phyloP scores from a whole-genome alignment of 1,284 basidiomycete genomes.

The Kwoniella shivajii region DNA sequence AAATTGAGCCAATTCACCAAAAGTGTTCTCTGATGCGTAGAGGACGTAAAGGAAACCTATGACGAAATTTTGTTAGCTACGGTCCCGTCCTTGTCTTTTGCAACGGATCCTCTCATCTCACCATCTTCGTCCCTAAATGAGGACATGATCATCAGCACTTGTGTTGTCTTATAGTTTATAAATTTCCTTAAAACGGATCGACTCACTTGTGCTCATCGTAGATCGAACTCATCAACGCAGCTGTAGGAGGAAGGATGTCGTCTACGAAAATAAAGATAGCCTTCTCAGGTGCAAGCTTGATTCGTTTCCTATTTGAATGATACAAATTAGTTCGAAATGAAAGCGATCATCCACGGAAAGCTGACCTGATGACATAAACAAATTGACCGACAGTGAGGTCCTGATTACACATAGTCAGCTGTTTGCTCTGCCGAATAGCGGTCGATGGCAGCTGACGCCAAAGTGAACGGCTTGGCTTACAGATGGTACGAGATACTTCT shows the following conservation, averaged over 20 bases:
- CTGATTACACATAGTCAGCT: constrained; percentile 54
- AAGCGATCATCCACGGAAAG: not conserved
- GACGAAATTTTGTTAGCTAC: constrained; percentile 10
- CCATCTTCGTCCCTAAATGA: constrained; percentile 87
- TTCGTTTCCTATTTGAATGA: constrained; percentile 71
- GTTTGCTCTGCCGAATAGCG: not conserved
- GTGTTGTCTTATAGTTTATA: too few relatives aligned
- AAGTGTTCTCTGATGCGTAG: constrained; percentile 97
- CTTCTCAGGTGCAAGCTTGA: constrained; percentile 99
- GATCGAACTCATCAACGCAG: constrained; percentile 97
- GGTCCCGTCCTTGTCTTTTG: not conserved
- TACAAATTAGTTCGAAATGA: not conserved
- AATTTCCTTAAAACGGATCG: not conserved
- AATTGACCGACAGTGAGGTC: constrained; percentile 98
- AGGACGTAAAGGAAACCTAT: constrained; percentile 85
- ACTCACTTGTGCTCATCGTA: constrained; percentile 99
- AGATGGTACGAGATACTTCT: constrained; percentile 99
- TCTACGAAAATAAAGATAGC: constrained; percentile 99
- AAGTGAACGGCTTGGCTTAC: constrained; percentile 62
- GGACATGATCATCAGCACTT: too few relatives aligned
- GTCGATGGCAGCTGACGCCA: not conserved
- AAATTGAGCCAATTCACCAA: constrained; percentile 59
- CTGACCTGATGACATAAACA: constrained; percentile 87
- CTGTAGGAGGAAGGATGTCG: constrained; percentile 96
- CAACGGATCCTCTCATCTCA: constrained; percentile 14